These are phyloP conservation scores for Nephelium lappaceum DNA, from an alignment of 345 rosid species.

Conservation along the genomic window DNA sequence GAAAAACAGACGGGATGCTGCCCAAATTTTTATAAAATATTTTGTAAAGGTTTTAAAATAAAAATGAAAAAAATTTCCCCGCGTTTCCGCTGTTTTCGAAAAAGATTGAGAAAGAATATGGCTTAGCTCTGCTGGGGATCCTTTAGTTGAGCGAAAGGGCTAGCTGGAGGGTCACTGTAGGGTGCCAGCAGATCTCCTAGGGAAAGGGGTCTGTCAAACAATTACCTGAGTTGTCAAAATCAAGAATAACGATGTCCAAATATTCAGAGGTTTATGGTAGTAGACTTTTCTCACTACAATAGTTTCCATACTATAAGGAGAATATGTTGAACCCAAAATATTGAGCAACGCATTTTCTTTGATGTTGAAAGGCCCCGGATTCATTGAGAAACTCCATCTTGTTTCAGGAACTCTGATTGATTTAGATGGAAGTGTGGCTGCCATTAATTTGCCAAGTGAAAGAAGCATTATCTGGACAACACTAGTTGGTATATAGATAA, in stretches of 20 bases:
- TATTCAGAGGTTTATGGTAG: constrained; percentile 18
- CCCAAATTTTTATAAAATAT: no score
- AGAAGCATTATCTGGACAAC: constrained; percentile 25
- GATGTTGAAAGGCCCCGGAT: no score
- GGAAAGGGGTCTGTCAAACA: no score
- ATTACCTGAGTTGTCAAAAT: constrained; percentile 33
- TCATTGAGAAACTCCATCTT: constrained; percentile 32
- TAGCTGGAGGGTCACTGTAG: no score
- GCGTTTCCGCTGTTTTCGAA: no score
- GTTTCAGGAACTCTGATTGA: constrained; percentile 13
- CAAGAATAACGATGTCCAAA: constrained; percentile 22
- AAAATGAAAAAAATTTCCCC: no score
- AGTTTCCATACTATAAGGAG: constrained; percentile 15
- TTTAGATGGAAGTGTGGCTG: constrained; percentile 19
- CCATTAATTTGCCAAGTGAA: constrained; percentile 32
- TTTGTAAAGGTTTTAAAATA: no score
- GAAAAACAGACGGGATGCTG: no score
- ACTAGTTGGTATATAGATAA: constrained; percentile 10
- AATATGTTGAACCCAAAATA: constrained; percentile 18
- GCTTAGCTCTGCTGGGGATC: no score
- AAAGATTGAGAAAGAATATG: no score
- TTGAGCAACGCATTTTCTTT: constrained; percentile 17
- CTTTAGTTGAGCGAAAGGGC: no score
- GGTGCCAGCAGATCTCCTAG: no score
- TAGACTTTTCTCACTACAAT: constrained; percentile 24